Evolutionary conservation across 192 early-diverging fungal genomes (phyloP).

Genomic region (Irineochytrium annulatum): DNA sequence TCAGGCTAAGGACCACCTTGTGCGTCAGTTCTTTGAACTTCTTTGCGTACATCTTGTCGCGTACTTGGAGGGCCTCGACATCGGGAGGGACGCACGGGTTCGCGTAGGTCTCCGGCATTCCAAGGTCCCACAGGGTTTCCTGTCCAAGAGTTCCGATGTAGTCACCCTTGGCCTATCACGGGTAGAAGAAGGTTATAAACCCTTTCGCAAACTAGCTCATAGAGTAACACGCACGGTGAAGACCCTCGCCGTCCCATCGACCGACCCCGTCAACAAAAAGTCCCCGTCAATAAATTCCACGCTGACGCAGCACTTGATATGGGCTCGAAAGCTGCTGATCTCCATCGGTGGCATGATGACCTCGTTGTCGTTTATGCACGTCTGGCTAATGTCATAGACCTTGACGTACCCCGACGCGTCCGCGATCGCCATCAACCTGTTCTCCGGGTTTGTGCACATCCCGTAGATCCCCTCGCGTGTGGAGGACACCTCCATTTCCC

Average conservation of each 20-base stretch:
- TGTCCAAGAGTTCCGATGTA: conserved; percentile 55
- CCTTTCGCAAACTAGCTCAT: neutral
- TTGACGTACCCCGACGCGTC: conserved; percentile 33
- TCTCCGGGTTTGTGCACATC: conserved; percentile 28
- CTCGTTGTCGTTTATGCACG: conserved; percentile 24
- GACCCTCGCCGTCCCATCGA: conserved; percentile 44
- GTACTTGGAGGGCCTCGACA: neutral
- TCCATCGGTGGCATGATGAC: conserved; percentile 10
- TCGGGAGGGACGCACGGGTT: conserved; percentile 30
- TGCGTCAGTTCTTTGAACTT: neutral
- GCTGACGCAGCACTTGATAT: conserved; percentile 26
- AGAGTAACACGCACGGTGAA: conserved; percentile 35
- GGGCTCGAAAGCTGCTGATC: conserved; percentile 32
- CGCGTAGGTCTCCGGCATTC: conserved; percentile 31
- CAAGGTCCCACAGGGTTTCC: conserved; percentile 38
- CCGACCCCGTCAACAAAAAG: conserved; percentile 34
- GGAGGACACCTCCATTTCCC: conserved; percentile 22
- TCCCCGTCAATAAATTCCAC: conserved; percentile 31
- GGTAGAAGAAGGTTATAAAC: neutral
- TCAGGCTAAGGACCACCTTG: neutral
- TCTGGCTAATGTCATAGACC: conserved; percentile 36
- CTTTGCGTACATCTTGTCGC: neutral
- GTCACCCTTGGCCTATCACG: conserved; percentile 29
- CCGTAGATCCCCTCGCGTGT: conserved; percentile 24
- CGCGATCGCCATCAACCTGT: conserved; percentile 36